phyloP scores from a whole-genome alignment of 768 basidiomycete genomes.

The Gelatoporia subvermispora region DNA sequence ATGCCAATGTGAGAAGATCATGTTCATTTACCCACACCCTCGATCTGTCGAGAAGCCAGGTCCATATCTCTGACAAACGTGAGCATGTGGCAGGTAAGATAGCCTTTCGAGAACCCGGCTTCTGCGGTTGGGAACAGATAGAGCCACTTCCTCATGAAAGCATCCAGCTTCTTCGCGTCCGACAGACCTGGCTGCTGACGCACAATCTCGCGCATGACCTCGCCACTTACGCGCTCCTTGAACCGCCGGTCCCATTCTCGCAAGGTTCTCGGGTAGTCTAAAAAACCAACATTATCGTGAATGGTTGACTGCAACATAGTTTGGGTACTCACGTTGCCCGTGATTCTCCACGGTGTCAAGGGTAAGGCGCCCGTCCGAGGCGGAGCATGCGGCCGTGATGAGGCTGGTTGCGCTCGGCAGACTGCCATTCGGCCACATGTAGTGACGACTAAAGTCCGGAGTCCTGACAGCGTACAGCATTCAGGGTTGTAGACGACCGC shows the following conservation, averaged over 20 bases:
- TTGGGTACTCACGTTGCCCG: too few relatives aligned
- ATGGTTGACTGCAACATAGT: too few relatives aligned
- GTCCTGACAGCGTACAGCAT: too few relatives aligned
- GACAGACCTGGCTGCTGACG: too few relatives aligned
- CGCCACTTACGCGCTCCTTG: too few relatives aligned
- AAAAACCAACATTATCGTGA: too few relatives aligned
- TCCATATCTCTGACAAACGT: conserved; percentile 62
- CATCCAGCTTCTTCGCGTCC: too few relatives aligned
- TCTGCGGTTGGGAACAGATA: conserved; percentile 83
- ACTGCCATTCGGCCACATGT: conserved; percentile 89
- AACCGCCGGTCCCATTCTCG: conserved; percentile 72
- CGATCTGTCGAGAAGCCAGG: too few relatives aligned
- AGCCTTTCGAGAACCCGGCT: conserved; percentile 77
- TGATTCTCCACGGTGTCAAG: conserved; percentile 68
- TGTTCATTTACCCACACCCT: too few relatives aligned
- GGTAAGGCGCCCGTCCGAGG: conserved; percentile 47
- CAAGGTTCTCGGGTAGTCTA: conserved; percentile 73
- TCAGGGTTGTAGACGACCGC: too few relatives aligned
- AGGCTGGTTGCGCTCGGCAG: conserved; percentile 80
- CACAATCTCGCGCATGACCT: too few relatives aligned
- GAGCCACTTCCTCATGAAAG: conserved; percentile 82
- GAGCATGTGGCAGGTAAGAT: conserved; percentile 80
- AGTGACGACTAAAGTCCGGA: conserved; percentile 81
- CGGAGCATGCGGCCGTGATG: conserved; percentile 64
- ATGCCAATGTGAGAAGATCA: too few relatives aligned